Percentiles rank a stretch among this genome's conserved stretches.
phyloP scores from a whole-genome alignment of 73 alveolate species.

The Breviolum minutum region DNA sequence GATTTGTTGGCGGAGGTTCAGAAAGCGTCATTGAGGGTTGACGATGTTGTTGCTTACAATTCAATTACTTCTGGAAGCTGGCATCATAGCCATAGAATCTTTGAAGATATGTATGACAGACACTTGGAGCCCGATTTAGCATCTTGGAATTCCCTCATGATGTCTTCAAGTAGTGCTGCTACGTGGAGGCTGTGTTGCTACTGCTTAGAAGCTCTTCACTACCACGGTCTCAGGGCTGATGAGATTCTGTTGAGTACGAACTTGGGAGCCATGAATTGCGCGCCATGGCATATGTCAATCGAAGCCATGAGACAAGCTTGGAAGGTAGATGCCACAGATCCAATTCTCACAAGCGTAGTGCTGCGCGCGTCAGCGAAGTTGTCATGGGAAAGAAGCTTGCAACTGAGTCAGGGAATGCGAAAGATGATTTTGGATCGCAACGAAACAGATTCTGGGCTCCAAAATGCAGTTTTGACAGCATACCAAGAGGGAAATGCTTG shows the following conservation, averaged over 20 bases:
- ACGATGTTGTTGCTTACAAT: not conserved
- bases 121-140: constrained; percentile 32
- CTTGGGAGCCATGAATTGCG: not conserved
- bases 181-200: not conserved
- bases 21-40: not conserved
- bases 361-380: not conserved
- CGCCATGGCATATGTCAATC: not conserved
- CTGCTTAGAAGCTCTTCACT: not conserved
- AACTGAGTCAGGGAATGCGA: not conserved
- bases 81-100: not conserved
- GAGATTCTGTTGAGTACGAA: not conserved
- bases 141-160: not conserved
- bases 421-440: not conserved
- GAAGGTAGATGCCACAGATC: not conserved
- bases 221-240: not conserved
- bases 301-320: not conserved
- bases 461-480: constrained; percentile 9
- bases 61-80: not conserved
- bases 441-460: not conserved
- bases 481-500: constrained; percentile 37
- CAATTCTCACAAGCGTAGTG: not conserved
- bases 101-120: not conserved
- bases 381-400: constrained; percentile 8
- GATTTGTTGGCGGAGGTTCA: not conserved
- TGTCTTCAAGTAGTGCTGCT: not conserved